A percentile compares a stretch with the other conserved stretches of the same genome.
These are phyloP conservation scores for Alternaria tenuissima DNA, from an alignment of 2,329 filamentous ascomycete species.

Conservation along the genomic window DNA sequence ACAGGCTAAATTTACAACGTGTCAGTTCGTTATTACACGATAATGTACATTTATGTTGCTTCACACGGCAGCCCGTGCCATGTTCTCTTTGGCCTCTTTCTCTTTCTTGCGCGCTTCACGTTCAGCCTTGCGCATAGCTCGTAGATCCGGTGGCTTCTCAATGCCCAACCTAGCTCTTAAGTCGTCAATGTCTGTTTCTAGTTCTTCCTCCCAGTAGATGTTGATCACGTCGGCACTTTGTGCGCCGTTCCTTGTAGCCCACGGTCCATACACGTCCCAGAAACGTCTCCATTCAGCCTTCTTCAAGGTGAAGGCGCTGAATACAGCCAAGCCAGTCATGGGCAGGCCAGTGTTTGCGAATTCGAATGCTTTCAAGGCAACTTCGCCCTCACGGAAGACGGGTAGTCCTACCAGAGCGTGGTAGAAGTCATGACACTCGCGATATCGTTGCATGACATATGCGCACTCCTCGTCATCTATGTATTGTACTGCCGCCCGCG, in stretches of 20 bases:
- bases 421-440: slow-evolving; percentile 98
- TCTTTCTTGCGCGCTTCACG: slow-evolving; percentile 72
- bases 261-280: slow-evolving; percentile 80
- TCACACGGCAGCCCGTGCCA: slow-evolving; percentile 29
- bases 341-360: slow-evolving; percentile 93
- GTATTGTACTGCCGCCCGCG: slow-evolving; percentile 81
- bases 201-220: slow-evolving; percentile 96
- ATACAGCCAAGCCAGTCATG: slow-evolving; percentile 89
- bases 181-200: slow-evolving; percentile 82
- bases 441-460: slow-evolving; percentile 98
- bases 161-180: slow-evolving; percentile 80
- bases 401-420: slow-evolving; percentile 93
- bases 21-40: slow-evolving; percentile 4
- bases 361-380: slow-evolving; percentile 97
- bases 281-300: slow-evolving; percentile 72
- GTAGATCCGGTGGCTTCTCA: slow-evolving; percentile 86
- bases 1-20: not conserved
- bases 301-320: slow-evolving; percentile 73
- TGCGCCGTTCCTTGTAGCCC: slow-evolving; percentile 86
- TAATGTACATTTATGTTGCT: slow-evolving; percentile 22
- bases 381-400: slow-evolving; percentile 91
- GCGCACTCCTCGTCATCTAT: slow-evolving; percentile 96
- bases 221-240: slow-evolving; percentile 84
- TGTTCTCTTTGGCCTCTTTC: slow-evolving; percentile 58
- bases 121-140: slow-evolving; percentile 75